Base-by-base conservation (phyloP, 306 rosid species). In the Hippophae rhamnoides region DNA sequence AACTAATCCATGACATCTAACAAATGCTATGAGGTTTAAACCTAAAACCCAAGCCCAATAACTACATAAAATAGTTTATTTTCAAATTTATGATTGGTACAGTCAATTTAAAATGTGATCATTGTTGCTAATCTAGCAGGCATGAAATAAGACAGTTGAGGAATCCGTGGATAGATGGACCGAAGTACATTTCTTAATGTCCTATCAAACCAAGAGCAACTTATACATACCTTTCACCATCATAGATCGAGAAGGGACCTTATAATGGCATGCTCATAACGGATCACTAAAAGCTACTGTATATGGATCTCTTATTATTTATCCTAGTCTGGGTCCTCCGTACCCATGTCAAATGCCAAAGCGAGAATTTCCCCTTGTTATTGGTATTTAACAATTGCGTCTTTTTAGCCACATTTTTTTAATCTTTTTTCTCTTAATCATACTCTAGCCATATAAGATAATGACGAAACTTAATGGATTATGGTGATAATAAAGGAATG, bases 101-200 rank as follows among this genome's bases (percentile, higher is more conserved):
- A 46, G 65, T 41, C 25, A 46, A 68, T 41, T 25, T 54, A 49
- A 55, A 27, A 31, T 47, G 57, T 46, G 55, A 63, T 23, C 48
- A 25, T 63, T 61, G 67, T 76, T 27, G 54, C 3, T 10, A 31
- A 23, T 69, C 42, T 3, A 52, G 46, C 74, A 92, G 98, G 98
- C 98, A 92, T 74, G 98, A 96, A 42, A 7, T 92, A 11, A 78
- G 78, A 72, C 90, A 83, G 90, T 74, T 81, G 57, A 72, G 75
- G 66, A 92, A 92, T 65, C 98, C 98, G 67, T 92, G 98, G 98
- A 96, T 96, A 10, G 98, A 92, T 60, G 98, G 98, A 2, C 96
- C 98, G 0, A 81, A 72, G 56, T 92, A 83, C 60, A 75, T 92
- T 46, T 87, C 96, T 40, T 96, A 92, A 57, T 92, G 98, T 74